Evolutionary conservation across 768 basidiomycete genomes (phyloP).

Genomic region (Terana coerulea): DNA sequence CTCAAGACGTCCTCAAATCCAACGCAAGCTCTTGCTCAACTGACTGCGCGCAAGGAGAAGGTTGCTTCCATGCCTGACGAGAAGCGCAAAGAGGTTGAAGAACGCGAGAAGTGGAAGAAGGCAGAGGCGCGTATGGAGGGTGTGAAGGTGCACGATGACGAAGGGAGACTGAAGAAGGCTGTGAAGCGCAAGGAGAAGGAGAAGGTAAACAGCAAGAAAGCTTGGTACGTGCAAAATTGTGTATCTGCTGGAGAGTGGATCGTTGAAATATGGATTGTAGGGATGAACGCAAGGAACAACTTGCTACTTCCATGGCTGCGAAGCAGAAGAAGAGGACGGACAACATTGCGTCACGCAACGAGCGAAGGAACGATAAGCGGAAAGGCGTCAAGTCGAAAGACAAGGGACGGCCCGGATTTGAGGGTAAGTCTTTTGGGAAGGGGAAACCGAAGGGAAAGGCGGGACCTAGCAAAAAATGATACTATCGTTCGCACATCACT

Average conservation of each 20-base stretch:
- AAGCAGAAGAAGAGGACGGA: slow-evolving; percentile 88
- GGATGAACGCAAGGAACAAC: slow-evolving; percentile 82
- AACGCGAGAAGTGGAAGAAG: slow-evolving; percentile 86
- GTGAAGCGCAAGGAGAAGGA: slow-evolving; percentile 90
- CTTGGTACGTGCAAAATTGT: slow-evolving; percentile 59
- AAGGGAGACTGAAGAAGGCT: slow-evolving; percentile 83
- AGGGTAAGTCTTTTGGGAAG: slow-evolving; percentile 77
- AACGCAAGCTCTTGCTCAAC: slow-evolving; percentile 77
- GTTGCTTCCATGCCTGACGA: slow-evolving; percentile 76
- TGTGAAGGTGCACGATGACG: slow-evolving; percentile 88
- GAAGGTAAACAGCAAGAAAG: slow-evolving; percentile 78
- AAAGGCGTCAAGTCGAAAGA: slow-evolving; percentile 52
- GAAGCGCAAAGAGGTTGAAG: slow-evolving; percentile 75
- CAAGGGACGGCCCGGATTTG: slow-evolving; percentile 79
- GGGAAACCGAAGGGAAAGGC: slow-evolving; percentile 30
- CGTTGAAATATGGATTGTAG: slow-evolving; percentile 36
- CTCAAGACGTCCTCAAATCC: slow-evolving; percentile 79
- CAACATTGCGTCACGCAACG: slow-evolving; percentile 84
- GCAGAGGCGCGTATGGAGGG: slow-evolving; percentile 86
- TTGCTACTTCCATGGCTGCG: slow-evolving; percentile 71
- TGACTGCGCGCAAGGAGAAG: slow-evolving; percentile 74
- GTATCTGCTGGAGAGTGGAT: slow-evolving; percentile 1
- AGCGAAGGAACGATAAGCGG: slow-evolving; percentile 61
- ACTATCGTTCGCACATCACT: neutral
- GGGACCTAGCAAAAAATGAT: slow-evolving; percentile 20